Base-by-base conservation (phyloP, 1,139 yeast species). In the Taiozyma sp. region DNA sequence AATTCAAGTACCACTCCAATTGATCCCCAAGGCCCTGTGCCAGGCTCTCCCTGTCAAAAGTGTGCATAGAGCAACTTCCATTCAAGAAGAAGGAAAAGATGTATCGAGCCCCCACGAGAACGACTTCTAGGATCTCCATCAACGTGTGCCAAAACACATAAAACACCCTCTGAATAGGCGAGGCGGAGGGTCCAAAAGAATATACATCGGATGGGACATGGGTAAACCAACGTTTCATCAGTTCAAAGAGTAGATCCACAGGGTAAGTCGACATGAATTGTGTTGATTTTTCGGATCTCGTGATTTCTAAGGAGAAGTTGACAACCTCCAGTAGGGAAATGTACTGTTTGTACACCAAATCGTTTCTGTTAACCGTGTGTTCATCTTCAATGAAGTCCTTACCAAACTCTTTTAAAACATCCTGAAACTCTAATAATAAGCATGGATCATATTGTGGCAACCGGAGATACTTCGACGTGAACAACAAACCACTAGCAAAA, bases 121-220 rank as follows among this genome's bases (percentile, higher is more conserved):
- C 42, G 1, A 54, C 53, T 29, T 57, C 60, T 27, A 60, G 10
- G 1, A 58, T 27, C 14, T 48, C 51, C 3, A 53, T 46, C 13
- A 60, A 41, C 1, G 55, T 47, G 34, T 52, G 51, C 61, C 62
- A 59, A 16, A 59, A 47, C 3, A 52, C 48, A 41, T 57, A 56
- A 9, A 59, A 47, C 1, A 59, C 56, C 29, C 54, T 57, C 10
- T 52, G 46, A 2, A 49, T 44, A 2, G 48, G 44, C 8, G 54
- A 43, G 10, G 53, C 50, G 4, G 48, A 9, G 2, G 57, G 49
- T 2, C 53, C 49, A 10, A 62, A 16, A 3, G 58, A 48, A 27
- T 46, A 54, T 4, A 54, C 48, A 34, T 51, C 57, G 1, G 59
- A 51, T 4, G 65, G 65, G 22, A 55, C 43, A 0, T 43, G 24